Conservation (phyloP, 495 filamentous ascomycete species). For the Cryomyces minteri region DNA sequence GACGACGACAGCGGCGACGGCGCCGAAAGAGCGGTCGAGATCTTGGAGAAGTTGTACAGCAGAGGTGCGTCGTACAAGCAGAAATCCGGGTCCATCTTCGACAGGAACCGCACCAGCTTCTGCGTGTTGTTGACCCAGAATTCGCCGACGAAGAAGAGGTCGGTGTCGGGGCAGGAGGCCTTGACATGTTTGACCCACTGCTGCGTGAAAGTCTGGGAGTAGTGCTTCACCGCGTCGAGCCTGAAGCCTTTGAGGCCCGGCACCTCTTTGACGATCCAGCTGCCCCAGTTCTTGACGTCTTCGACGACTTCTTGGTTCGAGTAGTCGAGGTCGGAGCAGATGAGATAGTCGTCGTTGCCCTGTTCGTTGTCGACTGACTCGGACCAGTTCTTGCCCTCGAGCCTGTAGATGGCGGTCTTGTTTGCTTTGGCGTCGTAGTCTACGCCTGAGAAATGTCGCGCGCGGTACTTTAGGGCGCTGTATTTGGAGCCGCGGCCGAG, state of each 20-base stretch:
- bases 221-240: constrained; percentile 58
- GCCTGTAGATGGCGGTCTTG: constrained; percentile 47
- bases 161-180: constrained; percentile 11
- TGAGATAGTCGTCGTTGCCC: constrained; percentile 56
- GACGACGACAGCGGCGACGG: too few species aligned
- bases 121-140: constrained; percentile 38
- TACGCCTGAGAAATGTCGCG: constrained; percentile 51
- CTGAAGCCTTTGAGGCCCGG: constrained; percentile 46
- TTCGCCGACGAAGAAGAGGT: constrained; percentile 53
- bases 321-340: constrained; percentile 45
- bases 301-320: constrained; percentile 40
- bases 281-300: constrained; percentile 47
- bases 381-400: constrained; percentile 43
- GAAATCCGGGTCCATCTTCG: constrained; percentile 40
- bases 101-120: constrained; percentile 30
- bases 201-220: constrained; percentile 41
- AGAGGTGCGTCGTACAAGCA: constrained; percentile 51
- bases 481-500: constrained; percentile 37
- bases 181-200: constrained; percentile 38
- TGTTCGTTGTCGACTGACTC: constrained; percentile 43
- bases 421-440: constrained; percentile 43
- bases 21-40: background rate
- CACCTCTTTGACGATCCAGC: constrained; percentile 37
- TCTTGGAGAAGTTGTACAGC: constrained; percentile 38
- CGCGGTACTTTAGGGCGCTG: constrained; percentile 43